Base-by-base conservation (phyloP, 768 basidiomycete species). In the Saitozyma podzolica region DNA sequence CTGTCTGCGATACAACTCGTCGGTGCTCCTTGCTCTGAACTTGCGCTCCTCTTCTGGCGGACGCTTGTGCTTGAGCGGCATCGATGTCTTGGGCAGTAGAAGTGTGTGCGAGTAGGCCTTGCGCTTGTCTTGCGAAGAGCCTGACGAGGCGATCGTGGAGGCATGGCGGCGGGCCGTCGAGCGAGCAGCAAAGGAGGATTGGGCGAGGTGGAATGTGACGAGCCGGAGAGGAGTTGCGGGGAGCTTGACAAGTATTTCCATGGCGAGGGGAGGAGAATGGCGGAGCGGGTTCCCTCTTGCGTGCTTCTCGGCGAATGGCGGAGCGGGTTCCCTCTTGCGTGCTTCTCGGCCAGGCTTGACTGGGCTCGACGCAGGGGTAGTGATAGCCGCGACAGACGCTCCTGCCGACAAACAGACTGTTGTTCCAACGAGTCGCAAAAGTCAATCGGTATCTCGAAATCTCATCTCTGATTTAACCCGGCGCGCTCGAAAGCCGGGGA, bases 21-120 rank as follows among this genome's bases (percentile, higher is more conserved):
- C 87, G 43, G 88, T 87, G 4, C 89, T 90, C 67, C 85, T 83
- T 56, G 80, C 78, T 62, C 85, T 83, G 67, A 86, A 87, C 17
- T 80, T 81, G 9, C 80, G 79, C 67, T 91, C 89, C 47, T 85
- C 83, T 63, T 84, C 85, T n/a, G 82, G 81, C 0, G 87, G 84
- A 67, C 91, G 84, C 54, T 74, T 73, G 2, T 84, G 81, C 81
- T 89, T 85, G 53, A 92, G 82, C 2, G 90, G 86, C 75, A 97
- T 92, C 0, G 82, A 66, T 0, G 95, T 93, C 69, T 86, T 88
- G 0, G 95, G 95, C 3, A 97, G 85, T 3, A 86, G 83, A 10
- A 99, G 81, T 0, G 92, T 90, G 45, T 83, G 79, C 6, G 84
- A 81, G 63, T 83, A 88, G 10, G 80, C 76, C 64, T 81, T 81